Conservation (phyloP, 2,329 filamentous ascomycete species). For the Penicillium sp. region DNA sequence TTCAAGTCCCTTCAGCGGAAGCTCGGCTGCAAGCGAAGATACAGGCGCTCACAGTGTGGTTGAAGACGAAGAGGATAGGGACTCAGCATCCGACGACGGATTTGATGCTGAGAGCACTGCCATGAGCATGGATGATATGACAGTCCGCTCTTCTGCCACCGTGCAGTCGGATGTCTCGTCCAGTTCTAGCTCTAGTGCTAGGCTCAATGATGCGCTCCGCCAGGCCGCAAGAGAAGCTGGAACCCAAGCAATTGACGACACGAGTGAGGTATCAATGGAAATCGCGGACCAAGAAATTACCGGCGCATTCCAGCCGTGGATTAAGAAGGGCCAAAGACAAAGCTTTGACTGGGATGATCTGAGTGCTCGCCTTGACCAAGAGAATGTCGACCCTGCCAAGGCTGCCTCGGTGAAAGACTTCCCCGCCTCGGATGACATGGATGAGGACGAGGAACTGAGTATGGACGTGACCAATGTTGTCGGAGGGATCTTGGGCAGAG, state of each 20-base stretch:
- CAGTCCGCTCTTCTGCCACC: slow-evolving; percentile 67
- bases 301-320: slow-evolving; percentile 53
- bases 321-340: slow-evolving; percentile 46
- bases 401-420: slow-evolving; percentile 6
- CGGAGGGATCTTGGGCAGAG: slow-evolving; percentile 70
- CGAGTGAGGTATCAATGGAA: slow-evolving; percentile 77
- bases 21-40: slow-evolving; percentile 52
- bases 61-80: slow-evolving; percentile 45
- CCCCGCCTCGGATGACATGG: slow-evolving; percentile 43
- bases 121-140: slow-evolving; percentile 80
- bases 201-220: slow-evolving; percentile 75
- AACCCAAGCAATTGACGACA: slow-evolving; percentile 65
- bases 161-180: slow-evolving; percentile 56
- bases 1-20: slow-evolving; percentile 75
- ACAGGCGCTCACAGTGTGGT: slow-evolving; percentile 39
- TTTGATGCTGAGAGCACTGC: slow-evolving; percentile 70
- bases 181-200: slow-evolving; percentile 68
- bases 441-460: slow-evolving; percentile 71
- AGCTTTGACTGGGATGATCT: slow-evolving; percentile 47
- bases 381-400: slow-evolving; percentile 46
- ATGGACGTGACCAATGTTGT: slow-evolving; percentile 91
- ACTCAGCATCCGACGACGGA: slow-evolving; percentile 49
- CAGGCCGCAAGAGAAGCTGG: slow-evolving; percentile 75
- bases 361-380: slow-evolving; percentile 48
- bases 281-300: slow-evolving; percentile 64